Evolutionary conservation across 2,329 filamentous ascomycete genomes (phyloP), one percentile per base, ranked within the genome.

Genomic region (Huntiella omanensis): DNA sequence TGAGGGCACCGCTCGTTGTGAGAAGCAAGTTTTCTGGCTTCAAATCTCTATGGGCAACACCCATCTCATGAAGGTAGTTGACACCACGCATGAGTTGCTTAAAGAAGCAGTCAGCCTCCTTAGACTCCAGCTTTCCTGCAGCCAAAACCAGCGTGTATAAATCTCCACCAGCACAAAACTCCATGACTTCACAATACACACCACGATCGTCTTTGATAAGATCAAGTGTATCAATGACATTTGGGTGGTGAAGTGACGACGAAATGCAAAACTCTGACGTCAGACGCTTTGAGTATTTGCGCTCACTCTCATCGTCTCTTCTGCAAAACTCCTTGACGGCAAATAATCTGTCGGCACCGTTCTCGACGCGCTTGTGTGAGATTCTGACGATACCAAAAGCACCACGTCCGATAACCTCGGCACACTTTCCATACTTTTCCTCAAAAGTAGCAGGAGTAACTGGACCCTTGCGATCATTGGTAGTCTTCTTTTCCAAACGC

Each of bases 11-110:
- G 53, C 87, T 84, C 0, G 83, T 91, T 3, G 91, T 98, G 47
- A 98, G 70, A 1, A 98, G 76, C 10, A 98, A 71, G 55, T 98
- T 98, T 62, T 98, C 91, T 0, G 91, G 91, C 62, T 98, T 98
- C 40, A 98, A 66, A 57, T 98, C 91, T 51, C 91, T 83, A 60
- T 98, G 91, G 10, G 91, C 88, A 19, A 98, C 91, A 48, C 91
- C 91, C 91, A 96, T 98, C 59, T 96, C 88, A 63, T 98, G 91
- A 68, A 98, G 86, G 61, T 98, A 98, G 63, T 96, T 88, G 45
- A 98, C 91, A 51, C 91, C 91, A 48, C 91, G 83, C 88, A 98
- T 96, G 63, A 96, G 78, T 63, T 98, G 91, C 65, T 96, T 94
- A 70, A 98, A 98, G 62, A 91, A 92, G 64, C 91, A 98, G 60